A percentile compares a stretch with the other conserved stretches of the same genome.
Evolutionary conservation across 1,139 yeast species (phyloP).

Genomic region (Blastobotrys raffinosifermentans): DNA sequence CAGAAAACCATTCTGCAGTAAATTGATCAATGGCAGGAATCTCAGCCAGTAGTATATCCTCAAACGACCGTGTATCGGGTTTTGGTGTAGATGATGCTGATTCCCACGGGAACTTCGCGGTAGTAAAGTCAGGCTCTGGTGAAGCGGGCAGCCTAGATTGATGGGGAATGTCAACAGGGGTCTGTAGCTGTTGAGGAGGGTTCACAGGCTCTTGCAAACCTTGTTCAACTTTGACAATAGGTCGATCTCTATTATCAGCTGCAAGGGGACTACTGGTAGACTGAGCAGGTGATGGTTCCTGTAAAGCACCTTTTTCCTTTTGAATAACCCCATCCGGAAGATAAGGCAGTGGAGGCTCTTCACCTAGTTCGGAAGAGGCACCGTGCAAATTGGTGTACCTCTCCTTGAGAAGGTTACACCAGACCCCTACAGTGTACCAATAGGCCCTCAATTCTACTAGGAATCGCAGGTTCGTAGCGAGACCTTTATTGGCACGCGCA

Average conservation of each 20-base stretch:
- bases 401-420: constrained; percentile 34
- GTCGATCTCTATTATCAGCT: background rate
- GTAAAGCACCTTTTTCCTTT: constrained; percentile 3
- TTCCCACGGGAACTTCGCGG: background rate
- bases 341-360: constrained; percentile 13
- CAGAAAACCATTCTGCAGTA: constrained; percentile 14
- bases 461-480: constrained; percentile 31
- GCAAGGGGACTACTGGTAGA: background rate
- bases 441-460: constrained; percentile 31
- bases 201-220: background rate
- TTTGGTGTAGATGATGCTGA: constrained; percentile 1
- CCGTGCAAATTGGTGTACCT: constrained; percentile 22
- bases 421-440: constrained; percentile 33
- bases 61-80: constrained; percentile 5
- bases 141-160: background rate
- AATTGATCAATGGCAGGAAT: constrained; percentile 11
- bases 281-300: constrained; percentile 1
- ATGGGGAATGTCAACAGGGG: background rate
- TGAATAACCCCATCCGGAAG: constrained; percentile 15
- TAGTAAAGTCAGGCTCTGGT: background rate
- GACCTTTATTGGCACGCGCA: constrained; percentile 29
- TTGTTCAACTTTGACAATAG: background rate
- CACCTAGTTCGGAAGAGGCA: constrained; percentile 5
- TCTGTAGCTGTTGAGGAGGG: background rate
- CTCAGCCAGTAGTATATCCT: constrained; percentile 8